A percentile compares a stretch with the other conserved stretches of the same genome.
Conservation (phyloP, 768 basidiomycete genomes). For the Collybiopsis luxurians region DNA sequence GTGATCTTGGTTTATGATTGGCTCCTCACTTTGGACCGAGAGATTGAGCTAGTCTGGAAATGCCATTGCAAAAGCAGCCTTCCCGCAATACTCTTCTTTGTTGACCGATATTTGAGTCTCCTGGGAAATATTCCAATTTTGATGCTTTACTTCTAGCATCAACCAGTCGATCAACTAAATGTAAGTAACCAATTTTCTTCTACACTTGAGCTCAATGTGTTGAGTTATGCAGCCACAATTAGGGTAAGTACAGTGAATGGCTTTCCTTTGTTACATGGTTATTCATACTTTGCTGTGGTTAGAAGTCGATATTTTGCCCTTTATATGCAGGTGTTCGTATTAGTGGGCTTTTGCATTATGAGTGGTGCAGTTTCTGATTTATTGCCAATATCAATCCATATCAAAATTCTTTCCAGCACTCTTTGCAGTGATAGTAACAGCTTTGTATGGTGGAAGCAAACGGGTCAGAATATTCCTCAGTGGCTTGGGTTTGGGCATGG, state of each 20-base stretch:
- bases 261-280: too few relatives aligned
- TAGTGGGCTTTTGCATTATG: background rate
- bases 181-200: background rate
- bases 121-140: slow-evolving; percentile 5
- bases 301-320: background rate
- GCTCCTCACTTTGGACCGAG: background rate
- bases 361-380: too few relatives aligned
- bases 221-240: background rate
- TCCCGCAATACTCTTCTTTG: slow-evolving; percentile 1
- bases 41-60: slow-evolving; percentile 5
- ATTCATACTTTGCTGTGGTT: too few relatives aligned
- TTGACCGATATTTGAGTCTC: slow-evolving; percentile 5
- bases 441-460: background rate
- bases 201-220: too few relatives aligned
- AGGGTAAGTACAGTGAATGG: too few relatives aligned
- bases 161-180: background rate
- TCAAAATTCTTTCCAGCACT: background rate
- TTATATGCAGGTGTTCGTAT: background rate
- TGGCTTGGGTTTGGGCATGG: background rate
- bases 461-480: background rate
- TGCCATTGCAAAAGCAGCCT: background rate
- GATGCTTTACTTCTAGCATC: background rate
- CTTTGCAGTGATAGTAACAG: background rate
- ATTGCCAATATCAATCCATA: background rate
- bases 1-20: slow-evolving; percentile 6